Conservation (phyloP, 2,329 filamentous ascomycete genomes). For the Aspergillus calidoustus region DNA sequence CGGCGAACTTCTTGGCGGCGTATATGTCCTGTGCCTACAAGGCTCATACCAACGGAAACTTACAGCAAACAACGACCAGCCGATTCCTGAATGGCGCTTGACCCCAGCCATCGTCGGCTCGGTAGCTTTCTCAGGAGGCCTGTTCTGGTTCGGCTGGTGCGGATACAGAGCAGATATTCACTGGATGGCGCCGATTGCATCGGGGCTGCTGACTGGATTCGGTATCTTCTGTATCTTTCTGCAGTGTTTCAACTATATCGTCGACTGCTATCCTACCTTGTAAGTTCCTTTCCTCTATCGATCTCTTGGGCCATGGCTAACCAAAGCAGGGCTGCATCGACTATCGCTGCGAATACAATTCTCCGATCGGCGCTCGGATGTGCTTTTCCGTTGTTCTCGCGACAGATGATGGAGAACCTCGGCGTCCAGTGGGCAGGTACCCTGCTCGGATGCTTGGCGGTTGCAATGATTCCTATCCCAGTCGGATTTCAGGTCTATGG, state of each 20-base stretch:
- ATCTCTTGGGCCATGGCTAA: not conserved
- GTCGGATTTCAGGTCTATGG: constrained; percentile 39
- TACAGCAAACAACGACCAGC: constrained; percentile 34
- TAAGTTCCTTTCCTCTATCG: constrained; percentile 27
- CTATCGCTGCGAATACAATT: constrained; percentile 47
- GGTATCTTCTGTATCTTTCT: constrained; percentile 18
- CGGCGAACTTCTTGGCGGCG: constrained; percentile 35
- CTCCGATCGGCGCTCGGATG: constrained; percentile 44
- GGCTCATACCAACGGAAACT: constrained; percentile 36
- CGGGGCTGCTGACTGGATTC: constrained; percentile 12
- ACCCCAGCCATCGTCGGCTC: constrained; percentile 39
- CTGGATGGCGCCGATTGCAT: constrained; percentile 29
- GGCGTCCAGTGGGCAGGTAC: constrained; percentile 46
- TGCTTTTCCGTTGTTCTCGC: constrained; percentile 45
- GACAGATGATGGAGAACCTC: constrained; percentile 45
- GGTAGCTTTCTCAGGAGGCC: constrained; percentile 37
- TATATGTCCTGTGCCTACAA: constrained; percentile 36
- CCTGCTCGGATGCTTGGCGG: constrained; percentile 42
- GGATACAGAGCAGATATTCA: constrained; percentile 38
- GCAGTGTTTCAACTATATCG: constrained; percentile 38
- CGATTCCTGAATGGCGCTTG: constrained; percentile 42
- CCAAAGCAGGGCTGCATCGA: constrained; percentile 40
- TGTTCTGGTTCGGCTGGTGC: constrained; percentile 48
- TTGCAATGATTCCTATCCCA: constrained; percentile 45
- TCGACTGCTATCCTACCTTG: constrained; percentile 48